Base-by-base conservation (phyloP, 768 basidiomycete species). In the Auricularia heimuer region DNA sequence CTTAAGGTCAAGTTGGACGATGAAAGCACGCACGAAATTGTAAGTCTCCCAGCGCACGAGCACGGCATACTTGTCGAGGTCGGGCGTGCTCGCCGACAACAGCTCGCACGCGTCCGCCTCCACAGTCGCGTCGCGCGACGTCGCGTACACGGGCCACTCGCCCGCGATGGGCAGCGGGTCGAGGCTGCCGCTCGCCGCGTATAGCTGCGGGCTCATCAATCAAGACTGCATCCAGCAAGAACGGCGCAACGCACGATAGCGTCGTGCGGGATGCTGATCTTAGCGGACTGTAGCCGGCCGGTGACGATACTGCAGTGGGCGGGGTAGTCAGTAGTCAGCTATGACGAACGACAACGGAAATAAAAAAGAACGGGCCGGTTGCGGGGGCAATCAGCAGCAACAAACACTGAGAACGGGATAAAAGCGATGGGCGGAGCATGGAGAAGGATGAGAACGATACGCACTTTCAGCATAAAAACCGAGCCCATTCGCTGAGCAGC, bases 41-140 rank as follows among this genome's bases (percentile, higher is more conserved):
- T 77, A 77, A 1, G 62, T 68, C 0, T 77, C 78, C 34, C 75
- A 69, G 36, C 73, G 70, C 54, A 78, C 69, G 34, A 80, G 63
- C 21, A 73, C 67, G 21, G 78, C 68, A 33, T 74, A 70, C 67
- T 70, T 3, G 64, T 63, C 3, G n/a, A 78, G 70, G 66, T 77
- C 70, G 10, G 70, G 68, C 2, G 71, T 68, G 24, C 64, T 66
- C 34, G 66, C 71, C 7, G 76, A 71, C 4, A 74, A 66, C 3
- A 71, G 64, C 2, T 21, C 21, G 67, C 78, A 80, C 0, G 71
- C 77, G 60, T 74, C 72, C 60, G 69, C 63, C 47, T 66, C 44
- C 62, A 68, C 68, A 16, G 72, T 67, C 63, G 74, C 61, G 12
- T 65, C 71, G 51, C 71, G 72, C 24, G 72, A 73, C 11, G 72